These are phyloP conservation scores for Drechslerella coelobrocha DNA, from an alignment of 2,329 filamentous ascomycete genomes.

Conservation along the genomic window DNA sequence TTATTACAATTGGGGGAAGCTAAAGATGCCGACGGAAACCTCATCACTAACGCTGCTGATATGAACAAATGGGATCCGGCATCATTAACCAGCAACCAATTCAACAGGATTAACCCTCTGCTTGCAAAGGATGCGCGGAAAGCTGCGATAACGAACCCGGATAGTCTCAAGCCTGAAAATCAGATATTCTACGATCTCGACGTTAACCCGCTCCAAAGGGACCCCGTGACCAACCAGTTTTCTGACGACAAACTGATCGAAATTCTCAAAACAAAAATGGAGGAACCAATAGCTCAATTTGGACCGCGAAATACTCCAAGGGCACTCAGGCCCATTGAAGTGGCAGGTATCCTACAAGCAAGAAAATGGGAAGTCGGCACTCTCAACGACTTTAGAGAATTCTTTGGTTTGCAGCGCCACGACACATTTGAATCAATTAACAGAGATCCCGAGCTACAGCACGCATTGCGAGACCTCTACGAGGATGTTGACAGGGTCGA, in stretches of 20 bases:
- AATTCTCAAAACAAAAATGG: slow-evolving; percentile 66
- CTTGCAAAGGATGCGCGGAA: slow-evolving; percentile 33
- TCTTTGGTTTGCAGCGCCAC: slow-evolving; percentile 63
- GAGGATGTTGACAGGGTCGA: slow-evolving; percentile 65
- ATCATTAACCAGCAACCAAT: slow-evolving; percentile 47
- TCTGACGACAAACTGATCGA: slow-evolving; percentile 66
- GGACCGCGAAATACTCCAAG: slow-evolving; percentile 68
- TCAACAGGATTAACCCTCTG: slow-evolving; percentile 29
- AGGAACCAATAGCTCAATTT: slow-evolving; percentile 68
- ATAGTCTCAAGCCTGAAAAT: slow-evolving; percentile 23
- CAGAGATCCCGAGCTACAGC: slow-evolving; percentile 61
- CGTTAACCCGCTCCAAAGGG: slow-evolving; percentile 50
- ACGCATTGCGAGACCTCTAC: slow-evolving; percentile 61
- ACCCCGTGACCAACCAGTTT: slow-evolving; percentile 57
- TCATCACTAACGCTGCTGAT: slow-evolving; percentile 24
- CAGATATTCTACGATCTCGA: slow-evolving; percentile 52
- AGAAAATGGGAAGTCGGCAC: slow-evolving; percentile 69
- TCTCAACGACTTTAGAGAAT: slow-evolving; percentile 64
- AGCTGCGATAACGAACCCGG: slow-evolving; percentile 7
- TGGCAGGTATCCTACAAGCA: slow-evolving; percentile 69
- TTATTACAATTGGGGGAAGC: slow-evolving; percentile 59
- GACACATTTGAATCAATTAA: slow-evolving; percentile 64
- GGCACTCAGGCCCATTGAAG: slow-evolving; percentile 67
- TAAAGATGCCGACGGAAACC: slow-evolving; percentile 53
- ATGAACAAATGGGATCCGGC: slow-evolving; percentile 49